Conservation (phyloP, 2,329 filamentous ascomycete species). For the Berkeleyomyces basicola region DNA sequence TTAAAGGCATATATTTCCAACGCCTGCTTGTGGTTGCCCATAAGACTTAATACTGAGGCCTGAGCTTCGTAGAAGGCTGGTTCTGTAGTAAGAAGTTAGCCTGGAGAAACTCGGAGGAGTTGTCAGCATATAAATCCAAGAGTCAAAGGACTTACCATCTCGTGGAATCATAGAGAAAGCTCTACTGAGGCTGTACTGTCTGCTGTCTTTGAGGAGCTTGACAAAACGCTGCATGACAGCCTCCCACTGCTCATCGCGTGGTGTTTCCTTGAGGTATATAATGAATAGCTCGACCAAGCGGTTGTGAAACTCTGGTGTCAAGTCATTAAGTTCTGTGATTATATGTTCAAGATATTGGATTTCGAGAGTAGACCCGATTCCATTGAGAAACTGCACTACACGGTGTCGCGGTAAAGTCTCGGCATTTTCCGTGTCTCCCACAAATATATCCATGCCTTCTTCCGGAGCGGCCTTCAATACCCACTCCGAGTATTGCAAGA, state of each 20-base stretch:
- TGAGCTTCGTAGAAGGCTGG: conserved; percentile 75
- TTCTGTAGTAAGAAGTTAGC: conserved; percentile 33
- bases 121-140: not conserved
- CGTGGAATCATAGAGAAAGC: conserved; percentile 64
- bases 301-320: conserved; percentile 76
- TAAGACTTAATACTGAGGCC: conserved; percentile 81
- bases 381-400: conserved; percentile 58
- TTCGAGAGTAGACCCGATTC: conserved; percentile 54
- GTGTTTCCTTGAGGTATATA: conserved; percentile 36
- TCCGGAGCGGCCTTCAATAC: conserved; percentile 55
- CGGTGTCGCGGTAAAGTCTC: conserved; percentile 67
- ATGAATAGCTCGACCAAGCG: conserved; percentile 53
- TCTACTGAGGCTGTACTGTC: conserved; percentile 63
- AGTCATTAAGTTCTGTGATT: conserved; percentile 70
- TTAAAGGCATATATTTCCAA: conserved; percentile 97
- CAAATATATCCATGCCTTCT: conserved; percentile 80
- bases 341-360: conserved; percentile 80
- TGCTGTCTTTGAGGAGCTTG: conserved; percentile 56
- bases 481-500: conserved; percentile 86
- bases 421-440: conserved; percentile 86
- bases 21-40: conserved; percentile 89
- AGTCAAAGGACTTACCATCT: conserved; percentile 42
- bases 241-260: conserved; percentile 33
- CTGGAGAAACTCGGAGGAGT: too few relatives aligned
- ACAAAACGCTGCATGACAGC: conserved; percentile 51